phyloP scores from a whole-genome alignment of 2,329 filamentous ascomycete genomes.

The Diaporthe eres region DNA sequence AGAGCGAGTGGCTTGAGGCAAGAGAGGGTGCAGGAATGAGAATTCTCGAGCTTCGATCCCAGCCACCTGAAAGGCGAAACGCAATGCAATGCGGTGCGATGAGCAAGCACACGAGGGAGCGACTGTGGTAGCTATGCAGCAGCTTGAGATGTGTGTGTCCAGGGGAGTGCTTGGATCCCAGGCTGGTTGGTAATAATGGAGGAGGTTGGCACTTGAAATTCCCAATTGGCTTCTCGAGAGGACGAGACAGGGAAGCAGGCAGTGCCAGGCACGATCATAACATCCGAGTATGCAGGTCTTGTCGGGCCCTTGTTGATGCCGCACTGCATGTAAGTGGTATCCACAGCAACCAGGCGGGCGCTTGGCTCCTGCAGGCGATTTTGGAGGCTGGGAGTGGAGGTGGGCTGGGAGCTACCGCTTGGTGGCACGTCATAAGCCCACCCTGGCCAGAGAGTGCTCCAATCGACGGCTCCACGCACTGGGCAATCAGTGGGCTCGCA shows the following conservation, averaged over 20 bases:
- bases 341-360: constrained; percentile 31
- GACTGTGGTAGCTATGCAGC: constrained; percentile 24
- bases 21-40: constrained; percentile 26
- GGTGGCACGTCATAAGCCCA: constrained; percentile 23
- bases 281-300: constrained; percentile 25
- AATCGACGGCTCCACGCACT: constrained; percentile 4
- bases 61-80: constrained; percentile 27
- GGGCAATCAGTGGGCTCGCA: constrained; percentile 11
- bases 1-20: constrained; percentile 28
- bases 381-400: constrained; percentile 28
- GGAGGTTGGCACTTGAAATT: constrained; percentile 9
- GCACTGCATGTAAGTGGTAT: constrained; percentile 22
- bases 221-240: constrained; percentile 13
- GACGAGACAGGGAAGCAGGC: constrained; percentile 16
- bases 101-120: background rate
- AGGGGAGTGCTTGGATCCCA: constrained; percentile 18
- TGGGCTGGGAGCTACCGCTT: constrained; percentile 18
- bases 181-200: constrained; percentile 27
- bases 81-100: constrained; percentile 18
- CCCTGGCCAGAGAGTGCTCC: constrained; percentile 6
- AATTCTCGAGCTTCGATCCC: constrained; percentile 19
- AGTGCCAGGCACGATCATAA: constrained; percentile 25
- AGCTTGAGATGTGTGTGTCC: constrained; percentile 2
- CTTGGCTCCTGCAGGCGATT: constrained; percentile 12
- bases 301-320: constrained; percentile 23